Base-by-base conservation (phyloP, 2,329 filamentous ascomycete species). In the Diaporthe amygdali region DNA sequence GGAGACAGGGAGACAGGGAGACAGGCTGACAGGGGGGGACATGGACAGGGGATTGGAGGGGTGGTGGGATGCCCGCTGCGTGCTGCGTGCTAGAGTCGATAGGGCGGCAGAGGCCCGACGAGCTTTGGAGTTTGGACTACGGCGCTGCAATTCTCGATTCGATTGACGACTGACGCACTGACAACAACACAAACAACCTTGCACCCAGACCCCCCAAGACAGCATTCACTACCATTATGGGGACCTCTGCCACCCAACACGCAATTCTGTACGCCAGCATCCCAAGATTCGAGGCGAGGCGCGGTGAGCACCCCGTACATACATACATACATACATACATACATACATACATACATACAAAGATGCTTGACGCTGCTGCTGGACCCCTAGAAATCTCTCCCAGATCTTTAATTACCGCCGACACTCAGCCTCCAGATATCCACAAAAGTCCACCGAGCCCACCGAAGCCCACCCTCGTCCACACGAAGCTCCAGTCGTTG, bases 371-470 rank as follows among this genome's bases (percentile, higher is more conserved):
- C n/a, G n/a, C n/a, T n/a, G n/a, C n/a, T n/a, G n/a, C n/a, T n/a
- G 54, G 59, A 64, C 59, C 59, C 59, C 30, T 49, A 64, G 37
- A 49, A 14, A 14, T 39, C 15, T 64, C 41, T 34, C 30, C 15
- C 44, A 64, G 59, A 64, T 64, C 59, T 64, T 39, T 64, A 37
- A 64, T 64, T 66, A 44, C 52, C 52, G 54, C 49, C 10, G 32
- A 39, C 34, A 41, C 39, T 68, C 66, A 68, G 66, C 66, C 66
- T 68, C 66, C 55, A n/a, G 52, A 51, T 59, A 51, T 68, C 30
- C 44, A 49, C 20, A 9, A 30, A 15, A 54, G 51, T 30, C 51
- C 30, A 12, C 20, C 20, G 34, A 30, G 37, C 20, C 63, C 46
- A 59, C 66, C 37, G n/a, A 25, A 34, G 22, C 41, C 39, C 37